These are phyloP conservation scores for Begonia peltatifolia DNA, from an alignment of 306 rosid species.

Conservation along the genomic window DNA sequence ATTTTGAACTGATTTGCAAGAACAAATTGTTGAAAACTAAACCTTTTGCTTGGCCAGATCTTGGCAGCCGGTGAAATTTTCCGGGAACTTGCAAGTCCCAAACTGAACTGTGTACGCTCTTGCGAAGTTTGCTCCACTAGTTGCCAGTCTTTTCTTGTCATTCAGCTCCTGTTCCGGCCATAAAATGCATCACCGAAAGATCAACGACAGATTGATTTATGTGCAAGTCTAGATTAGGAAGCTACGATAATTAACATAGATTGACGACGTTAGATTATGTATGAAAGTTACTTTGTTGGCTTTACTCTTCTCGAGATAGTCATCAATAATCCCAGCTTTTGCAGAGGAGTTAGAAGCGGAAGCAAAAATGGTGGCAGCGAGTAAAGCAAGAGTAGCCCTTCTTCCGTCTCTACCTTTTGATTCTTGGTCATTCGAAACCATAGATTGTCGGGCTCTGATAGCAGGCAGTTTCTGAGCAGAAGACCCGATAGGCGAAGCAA, in stretches of 20 bases:
- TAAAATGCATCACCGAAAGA: no score
- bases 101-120: conserved; percentile 92
- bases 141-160: conserved; percentile 90
- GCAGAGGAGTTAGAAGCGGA: conserved; percentile 35
- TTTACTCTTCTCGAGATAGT: conserved; percentile 76
- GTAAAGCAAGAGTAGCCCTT: conserved; percentile 45
- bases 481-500: conserved; percentile 16
- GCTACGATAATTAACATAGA: no score
- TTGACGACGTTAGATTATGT: no score
- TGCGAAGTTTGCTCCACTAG: conserved; percentile 90
- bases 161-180: conserved; percentile 52
- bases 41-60: conserved; percentile 98
- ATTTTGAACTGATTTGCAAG: no score
- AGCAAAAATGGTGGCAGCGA: conserved; percentile 52
- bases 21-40: neutral
- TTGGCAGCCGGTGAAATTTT: conserved; percentile 99
- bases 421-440: conserved; percentile 7
- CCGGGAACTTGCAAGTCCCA: conserved; percentile 97
- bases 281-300: conserved; percentile 56
- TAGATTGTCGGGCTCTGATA: conserved; percentile 39
- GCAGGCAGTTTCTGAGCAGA: conserved; percentile 25
- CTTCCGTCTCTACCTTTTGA: conserved; percentile 34
- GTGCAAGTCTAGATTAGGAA: no score
- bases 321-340: conserved; percentile 73
- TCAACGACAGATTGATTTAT: no score